Base-by-base conservation (phyloP, 2,329 filamentous ascomycete species). In the Colletotrichum horii region DNA sequence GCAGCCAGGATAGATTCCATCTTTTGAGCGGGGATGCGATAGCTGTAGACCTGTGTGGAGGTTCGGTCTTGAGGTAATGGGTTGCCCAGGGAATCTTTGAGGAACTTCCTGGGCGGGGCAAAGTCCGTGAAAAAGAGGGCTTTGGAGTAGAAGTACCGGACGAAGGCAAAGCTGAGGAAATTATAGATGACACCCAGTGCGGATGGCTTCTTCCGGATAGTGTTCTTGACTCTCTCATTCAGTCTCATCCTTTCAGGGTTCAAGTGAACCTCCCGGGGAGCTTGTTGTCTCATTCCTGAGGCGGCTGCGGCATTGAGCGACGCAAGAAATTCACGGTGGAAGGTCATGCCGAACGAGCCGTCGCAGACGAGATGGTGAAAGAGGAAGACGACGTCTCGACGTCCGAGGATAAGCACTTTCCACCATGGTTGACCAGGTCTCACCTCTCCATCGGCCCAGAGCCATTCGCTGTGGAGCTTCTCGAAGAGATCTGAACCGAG, bases 361-460 rank as follows among this genome's bases (percentile, higher is more conserved):
- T 76, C 74, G 14, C 74, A 76, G 8, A 76, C 71, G 30, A 75
- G 71, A 43, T 76, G 74, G 3, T 76, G 74, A 6, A 71, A 76
- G 1, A 76, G 34, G 26, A 76, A 76, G 14, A 76, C 32, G 24
- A 76, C 66, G 4, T 76, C 71, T 26, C 38, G 71, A 1, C 67
- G 71, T 26, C 74, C 74, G 15, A 76, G 34, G 1, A 76, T 62
- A 1, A 76, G 56, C 32, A 76, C 16, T 28, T 76, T 76, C 74
- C 74, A 76, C 74, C 71, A 76, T 8, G 74, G 74, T 24, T 55
- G 66, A 4, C 66, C 74, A 0, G 71, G 66, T 11, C 66, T 66
- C 16, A 64, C 36, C 16, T 70, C 52, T 8, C 26, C 61, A 14
- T 74, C 71, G 11, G 52, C 71, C 74, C 74, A 76, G 8, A 66